Base-by-base conservation (phyloP, 106 monocot species). In the Iris macrosiphon region DNA sequence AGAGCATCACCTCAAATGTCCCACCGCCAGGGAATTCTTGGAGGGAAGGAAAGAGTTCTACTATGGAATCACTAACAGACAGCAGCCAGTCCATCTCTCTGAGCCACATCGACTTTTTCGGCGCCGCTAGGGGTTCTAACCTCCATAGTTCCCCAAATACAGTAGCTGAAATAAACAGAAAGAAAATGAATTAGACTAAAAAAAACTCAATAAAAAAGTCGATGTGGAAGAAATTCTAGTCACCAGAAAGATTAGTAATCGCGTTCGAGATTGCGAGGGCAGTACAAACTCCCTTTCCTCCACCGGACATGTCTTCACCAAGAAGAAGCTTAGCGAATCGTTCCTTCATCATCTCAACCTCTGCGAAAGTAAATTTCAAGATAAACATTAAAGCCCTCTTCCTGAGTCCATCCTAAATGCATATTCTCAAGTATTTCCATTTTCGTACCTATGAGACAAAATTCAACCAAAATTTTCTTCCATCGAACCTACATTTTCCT, bases 271-370 rank as follows among this genome's bases (percentile, higher is more conserved):
- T 83, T 14, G 96, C 90, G 35, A 96, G 90, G 3, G 90, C 96
- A 12, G 90, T 83, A 72, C 86, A 96, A 13, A 90, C 96, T 4
- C 96, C 96, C 65, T 90, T 86, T 43, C 90, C 90, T 21, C 96
- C 72, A 4, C 96, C 90, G 33, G 96, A 96, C 96, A 90, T 96
- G 63, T 96, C 96, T 54, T 90, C 96, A 17, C 96, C 96, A 6
- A 90, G 75, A 3, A 96, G 77, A 38, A 96, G 80, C 69, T 96
- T 96, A 0, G 96, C 79, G 31, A 96, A 96, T 46, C 96, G 65
- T 72, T 96, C 83, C 70, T 87, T 96, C 96, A 96, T 96, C 90
- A 90, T 77, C 69, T 90, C 96, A 56, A 90, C 72, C 50, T 96
- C 96, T 90, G 80, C 14, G 35, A 40, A 34, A 39, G 29, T 22